Conservation (phyloP, 306 rosid species). For the Trifolium pratense region DNA sequence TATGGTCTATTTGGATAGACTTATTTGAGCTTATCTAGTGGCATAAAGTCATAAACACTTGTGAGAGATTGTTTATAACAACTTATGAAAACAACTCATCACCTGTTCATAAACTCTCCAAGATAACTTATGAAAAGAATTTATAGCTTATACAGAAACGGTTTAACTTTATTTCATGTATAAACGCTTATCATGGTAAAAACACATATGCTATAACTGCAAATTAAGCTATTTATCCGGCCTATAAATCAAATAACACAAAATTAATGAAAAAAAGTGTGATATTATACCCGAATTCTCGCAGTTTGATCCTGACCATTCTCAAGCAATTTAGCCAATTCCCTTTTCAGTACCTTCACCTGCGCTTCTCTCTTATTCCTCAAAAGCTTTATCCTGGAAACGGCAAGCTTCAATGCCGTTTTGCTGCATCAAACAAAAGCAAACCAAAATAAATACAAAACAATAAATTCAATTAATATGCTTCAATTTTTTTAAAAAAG, state of each 20-base stretch:
- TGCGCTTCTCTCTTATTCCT: slow-evolving; percentile 83
- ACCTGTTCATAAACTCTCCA: neutral
- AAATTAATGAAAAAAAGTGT: slow-evolving; percentile 16
- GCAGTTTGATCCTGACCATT: slow-evolving; percentile 87
- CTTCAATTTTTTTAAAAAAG: no score
- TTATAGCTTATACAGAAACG: neutral
- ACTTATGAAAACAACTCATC: neutral
- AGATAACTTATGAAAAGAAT: neutral
- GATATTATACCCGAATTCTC: slow-evolving; percentile 62
- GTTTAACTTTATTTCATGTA: neutral
- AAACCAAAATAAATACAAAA: slow-evolving; percentile 7
- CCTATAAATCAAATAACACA: neutral
- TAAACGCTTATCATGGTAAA: no score
- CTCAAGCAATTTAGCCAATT: slow-evolving; percentile 80
- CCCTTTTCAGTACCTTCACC: slow-evolving; percentile 72
- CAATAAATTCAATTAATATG: neutral
- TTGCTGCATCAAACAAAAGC: slow-evolving; percentile 68
- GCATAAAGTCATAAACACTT: neutral
- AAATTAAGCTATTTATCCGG: neutral
- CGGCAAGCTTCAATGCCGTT: slow-evolving; percentile 84
- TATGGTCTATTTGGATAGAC: no score
- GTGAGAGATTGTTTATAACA: neutral
- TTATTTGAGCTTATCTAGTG: neutral
- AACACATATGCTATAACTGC: neutral
- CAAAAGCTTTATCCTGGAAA: slow-evolving; percentile 80